A percentile compares a stretch with the other conserved stretches of the same genome.
Evolutionary conservation across 2,329 filamentous ascomycete genomes (phyloP).

Genomic region (Pseudogymnoascus pannorum): DNA sequence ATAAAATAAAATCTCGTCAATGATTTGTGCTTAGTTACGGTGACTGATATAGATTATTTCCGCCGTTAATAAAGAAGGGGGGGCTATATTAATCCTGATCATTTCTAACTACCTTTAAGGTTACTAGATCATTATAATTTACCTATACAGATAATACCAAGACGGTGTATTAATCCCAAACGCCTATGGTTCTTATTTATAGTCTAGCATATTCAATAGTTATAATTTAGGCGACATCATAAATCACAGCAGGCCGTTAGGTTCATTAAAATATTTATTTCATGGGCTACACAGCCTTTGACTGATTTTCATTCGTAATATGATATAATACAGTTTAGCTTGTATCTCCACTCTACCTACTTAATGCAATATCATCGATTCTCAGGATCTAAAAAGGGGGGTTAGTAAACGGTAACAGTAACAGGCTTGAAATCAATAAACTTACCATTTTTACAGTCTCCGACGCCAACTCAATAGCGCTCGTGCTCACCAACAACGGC

Average conservation of each 20-base stretch:
- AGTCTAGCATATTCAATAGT: background rate
- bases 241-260: background rate
- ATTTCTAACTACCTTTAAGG: too few species aligned
- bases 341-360: conserved; percentile 38
- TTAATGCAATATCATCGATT: conserved; percentile 60
- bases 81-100: too few species aligned
- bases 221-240: background rate
- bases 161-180: too few species aligned
- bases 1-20: too few species aligned
- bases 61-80: too few species aligned
- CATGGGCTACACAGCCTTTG: conserved; percentile 7
- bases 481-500: conserved; percentile 92
- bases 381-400: conserved; percentile 41
- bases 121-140: too few species aligned
- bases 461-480: conserved; percentile 90
- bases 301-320: conserved; percentile 7
- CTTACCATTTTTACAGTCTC: conserved; percentile 90
- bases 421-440: background rate
- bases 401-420: background rate
- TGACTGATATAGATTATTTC: too few species aligned
- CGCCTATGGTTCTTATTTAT: too few species aligned
- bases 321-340: conserved; percentile 9
- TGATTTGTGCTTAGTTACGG: too few species aligned
- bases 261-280: conserved; percentile 7
- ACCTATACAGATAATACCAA: too few species aligned